Evolutionary conservation across 2,329 filamentous ascomycete genomes (phyloP), one percentile per base, ranked within the genome.

Genomic region (Sphaerulina populicola): DNA sequence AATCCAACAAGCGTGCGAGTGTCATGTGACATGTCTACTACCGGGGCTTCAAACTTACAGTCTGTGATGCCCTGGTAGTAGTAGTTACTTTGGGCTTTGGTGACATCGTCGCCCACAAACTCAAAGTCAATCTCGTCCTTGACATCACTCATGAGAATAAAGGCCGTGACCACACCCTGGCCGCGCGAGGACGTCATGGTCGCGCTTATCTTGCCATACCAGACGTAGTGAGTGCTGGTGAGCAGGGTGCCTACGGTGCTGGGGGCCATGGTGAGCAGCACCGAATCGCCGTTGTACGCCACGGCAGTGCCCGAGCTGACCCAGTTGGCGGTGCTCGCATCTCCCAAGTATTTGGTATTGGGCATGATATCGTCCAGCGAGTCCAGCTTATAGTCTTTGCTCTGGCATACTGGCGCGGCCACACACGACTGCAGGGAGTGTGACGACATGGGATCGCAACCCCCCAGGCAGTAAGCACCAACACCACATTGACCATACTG

Each of bases 121-220:
- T 98, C 93, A 68, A 88, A 97, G 73, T 98, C 93, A 64, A 98
- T 95, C 71, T 98, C 93, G 66, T 98, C 93, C 77, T 96, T 94
- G 65, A 94, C 86, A 64, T 97, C 91, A 33, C 86, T 90, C 70
- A 96, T 81, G 65, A 97, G 76, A 68, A 98, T 98, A 68, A 98
- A 98, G 29, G 89, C 91, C 1, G 89, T 94, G n/a, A 98, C 86
- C 18, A 98, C 93, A 76, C 93, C 93, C 41, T 76, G 73, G 52
- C 89, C 90, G 64, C 86, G 83, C 58, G 84, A 85, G 0, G 89
- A 91, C 76, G 88, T 93, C 69, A 97, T 75, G 51, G 75, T 86
- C 49, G 88, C 88, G 68, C 85, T 86, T 63, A 95, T 83, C 70
- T 86, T 95, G 66, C 93, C 93, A 70, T 97, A 98, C 93, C 93